Evolutionary conservation across 495 filamentous ascomycete genomes (phyloP), one percentile per base, ranked within the genome.

Genomic region (Bacidia gigantensis): DNA sequence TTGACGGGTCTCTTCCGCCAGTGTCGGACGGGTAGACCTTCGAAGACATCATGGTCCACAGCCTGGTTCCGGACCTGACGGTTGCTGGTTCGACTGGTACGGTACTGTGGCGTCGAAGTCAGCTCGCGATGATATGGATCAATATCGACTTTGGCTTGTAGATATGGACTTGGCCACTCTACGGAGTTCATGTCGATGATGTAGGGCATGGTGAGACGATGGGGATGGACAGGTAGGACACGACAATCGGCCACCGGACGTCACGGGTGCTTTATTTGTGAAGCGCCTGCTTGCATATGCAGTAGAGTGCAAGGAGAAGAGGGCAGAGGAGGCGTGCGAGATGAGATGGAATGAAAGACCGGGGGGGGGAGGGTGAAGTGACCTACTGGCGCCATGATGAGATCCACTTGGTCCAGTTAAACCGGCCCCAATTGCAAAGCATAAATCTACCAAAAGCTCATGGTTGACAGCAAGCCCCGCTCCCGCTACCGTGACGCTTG

Each of bases 41-140:
- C 90, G 56, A 95, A 92, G 59, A 96, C 81, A 72, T 98, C 93
- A 64, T 95, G 87, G 60, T 97, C 92, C 42, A 84, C 78, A 62
- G 84, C 82, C 50, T 74, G 76, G 35, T 78, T 70, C 22, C 86
- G 81, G 44, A 82, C 83, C 60, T 85, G 77, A 50, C 81, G 81
- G 56, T 84, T 80, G 55, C 79, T 84, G 60, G 74, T 76, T 55
- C 72, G 80, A 61, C 71, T 79, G 56, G 80, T 79, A 52, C 71
- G 67, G 54, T 72, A 71, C 62, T 76, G 61, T 10, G 24, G 25
- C 29, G 38, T 22, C 24, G n/a, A 17, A 18, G 45, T 58, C 32
- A 58, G 56, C 41, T 40, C 49, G 9, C 49, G 46, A 26, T 58
- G 42, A 11, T 35, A 50, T 3, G n/a, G 3, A 38, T 32, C n/a